Evolutionary conservation across 1,139 yeast genomes (phyloP).

Genomic region (Meyerozyma smithsonii): DNA sequence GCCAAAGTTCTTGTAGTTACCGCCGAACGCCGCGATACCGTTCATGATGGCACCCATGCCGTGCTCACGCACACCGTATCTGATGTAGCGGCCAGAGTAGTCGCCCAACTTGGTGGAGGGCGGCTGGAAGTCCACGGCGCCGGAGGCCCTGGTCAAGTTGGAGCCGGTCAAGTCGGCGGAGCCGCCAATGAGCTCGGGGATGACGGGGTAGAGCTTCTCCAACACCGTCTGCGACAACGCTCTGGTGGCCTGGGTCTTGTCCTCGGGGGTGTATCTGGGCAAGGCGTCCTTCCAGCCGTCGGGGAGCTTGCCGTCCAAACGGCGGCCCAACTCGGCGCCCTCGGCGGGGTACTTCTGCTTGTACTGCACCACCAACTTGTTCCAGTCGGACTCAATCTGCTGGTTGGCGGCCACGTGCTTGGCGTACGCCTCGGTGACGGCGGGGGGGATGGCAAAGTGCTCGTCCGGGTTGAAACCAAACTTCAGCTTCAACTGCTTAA

Average conservation of each 20-base stretch:
- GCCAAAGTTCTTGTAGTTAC: slow-evolving; percentile 88
- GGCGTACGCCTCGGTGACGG: slow-evolving; percentile 69
- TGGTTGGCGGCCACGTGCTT: slow-evolving; percentile 54
- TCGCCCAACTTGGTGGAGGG: slow-evolving; percentile 78
- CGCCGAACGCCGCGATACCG: slow-evolving; percentile 96
- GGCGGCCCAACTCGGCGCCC: slow-evolving; percentile 79
- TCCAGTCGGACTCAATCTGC: slow-evolving; percentile 71
- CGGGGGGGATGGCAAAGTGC: slow-evolving; percentile 75
- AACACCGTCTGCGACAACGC: slow-evolving; percentile 86
- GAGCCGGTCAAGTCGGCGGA: slow-evolving; percentile 99
- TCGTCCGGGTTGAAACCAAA: slow-evolving; percentile 89
- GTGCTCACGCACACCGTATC: slow-evolving; percentile 99
- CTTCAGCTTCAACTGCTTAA: slow-evolving; percentile 77
- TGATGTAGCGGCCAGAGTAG: slow-evolving; percentile 88
- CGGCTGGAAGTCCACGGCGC: slow-evolving; percentile 91
- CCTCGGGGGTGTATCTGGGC: slow-evolving; percentile 76
- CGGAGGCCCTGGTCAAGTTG: slow-evolving; percentile 87
- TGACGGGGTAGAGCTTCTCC: slow-evolving; percentile 51
- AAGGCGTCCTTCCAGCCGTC: slow-evolving; percentile 72
- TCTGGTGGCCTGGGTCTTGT: slow-evolving; percentile 89
- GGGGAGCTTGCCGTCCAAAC: slow-evolving; percentile 80
- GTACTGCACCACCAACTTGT: slow-evolving; percentile 58
- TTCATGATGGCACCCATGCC: slow-evolving; percentile 99
- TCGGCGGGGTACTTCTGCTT: slow-evolving; percentile 67
- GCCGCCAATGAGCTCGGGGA: slow-evolving; percentile 96